Percentiles rank a stretch among this genome's conserved stretches.
phyloP scores from a whole-genome alignment of 176 grass and related monocot species.

The Avena insularis region DNA sequence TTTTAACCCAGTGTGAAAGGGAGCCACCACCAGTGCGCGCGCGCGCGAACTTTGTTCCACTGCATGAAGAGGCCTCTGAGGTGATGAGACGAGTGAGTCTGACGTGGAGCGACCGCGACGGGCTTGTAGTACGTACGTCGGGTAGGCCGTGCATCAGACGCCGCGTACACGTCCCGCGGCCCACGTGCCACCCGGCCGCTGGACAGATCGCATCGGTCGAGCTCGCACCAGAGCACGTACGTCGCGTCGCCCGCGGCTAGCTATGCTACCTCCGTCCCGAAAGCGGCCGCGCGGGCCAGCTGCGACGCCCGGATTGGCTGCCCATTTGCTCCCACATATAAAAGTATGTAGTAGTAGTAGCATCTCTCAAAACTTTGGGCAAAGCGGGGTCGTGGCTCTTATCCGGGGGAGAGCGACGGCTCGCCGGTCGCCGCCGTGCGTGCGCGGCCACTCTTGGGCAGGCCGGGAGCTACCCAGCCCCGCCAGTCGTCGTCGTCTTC shows the following conservation, averaged over 20 bases:
- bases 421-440: slow-evolving; percentile 13
- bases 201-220: neutral
- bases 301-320: slow-evolving; percentile 1
- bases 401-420: slow-evolving; percentile 47
- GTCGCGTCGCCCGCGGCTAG: no score
- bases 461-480: no score
- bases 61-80: neutral
- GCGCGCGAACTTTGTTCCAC: neutral
- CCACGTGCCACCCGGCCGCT: slow-evolving; percentile 26
- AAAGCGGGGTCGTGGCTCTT: neutral
- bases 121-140: neutral
- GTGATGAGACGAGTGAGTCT: neutral
- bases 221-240: no score
- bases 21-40: no score
- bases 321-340: neutral
- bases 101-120: neutral
- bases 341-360: neutral
- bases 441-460: no score
- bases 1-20: neutral
- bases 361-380: neutral
- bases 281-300: slow-evolving; percentile 23
- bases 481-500: neutral
- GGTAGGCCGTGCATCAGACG: neutral
- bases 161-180: neutral
- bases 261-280: neutral